Conservation (phyloP, 1,284 basidiomycete species). For the Irpex sp. region DNA sequence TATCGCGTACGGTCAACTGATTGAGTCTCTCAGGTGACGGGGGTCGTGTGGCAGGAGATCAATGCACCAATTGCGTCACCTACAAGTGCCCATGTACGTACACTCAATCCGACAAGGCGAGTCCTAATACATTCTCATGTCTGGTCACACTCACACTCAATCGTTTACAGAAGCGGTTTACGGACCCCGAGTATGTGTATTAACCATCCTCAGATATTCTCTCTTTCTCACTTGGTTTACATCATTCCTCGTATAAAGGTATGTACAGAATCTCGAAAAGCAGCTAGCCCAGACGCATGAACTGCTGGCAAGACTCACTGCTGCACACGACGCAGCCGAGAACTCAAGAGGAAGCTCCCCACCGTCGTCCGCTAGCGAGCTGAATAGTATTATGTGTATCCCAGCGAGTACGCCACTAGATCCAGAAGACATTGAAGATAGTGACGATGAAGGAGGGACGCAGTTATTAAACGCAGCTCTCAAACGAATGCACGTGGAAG, state of each 20-base stretch:
- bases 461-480: not conserved
- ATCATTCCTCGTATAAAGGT: not conserved
- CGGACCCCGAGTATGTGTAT: conserved; percentile 10
- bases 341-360: not conserved
- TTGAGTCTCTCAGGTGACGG: conserved; percentile 2
- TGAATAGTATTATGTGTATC: not conserved
- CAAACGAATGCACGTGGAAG: not conserved
- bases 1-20: not conserved
- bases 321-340: not conserved
- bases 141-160: not conserved
- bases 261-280: conserved; percentile 3
- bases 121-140: not conserved
- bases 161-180: conserved; percentile 2
- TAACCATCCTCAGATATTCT: not conserved
- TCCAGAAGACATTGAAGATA: conserved; percentile 4
- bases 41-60: not conserved
- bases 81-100: conserved; percentile 7
- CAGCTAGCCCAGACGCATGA: conserved; percentile 8
- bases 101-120: conserved; percentile 4
- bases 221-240: not conserved
- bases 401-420: not conserved
- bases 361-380: not conserved
- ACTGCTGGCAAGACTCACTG: not conserved
- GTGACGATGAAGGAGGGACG: conserved; percentile 4
- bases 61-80: conserved; percentile 8